A percentile compares a stretch with the other conserved stretches of the same genome.
Evolutionary conservation across 2,329 filamentous ascomycete species (phyloP).

Genomic region (Trichoderma breve): DNA sequence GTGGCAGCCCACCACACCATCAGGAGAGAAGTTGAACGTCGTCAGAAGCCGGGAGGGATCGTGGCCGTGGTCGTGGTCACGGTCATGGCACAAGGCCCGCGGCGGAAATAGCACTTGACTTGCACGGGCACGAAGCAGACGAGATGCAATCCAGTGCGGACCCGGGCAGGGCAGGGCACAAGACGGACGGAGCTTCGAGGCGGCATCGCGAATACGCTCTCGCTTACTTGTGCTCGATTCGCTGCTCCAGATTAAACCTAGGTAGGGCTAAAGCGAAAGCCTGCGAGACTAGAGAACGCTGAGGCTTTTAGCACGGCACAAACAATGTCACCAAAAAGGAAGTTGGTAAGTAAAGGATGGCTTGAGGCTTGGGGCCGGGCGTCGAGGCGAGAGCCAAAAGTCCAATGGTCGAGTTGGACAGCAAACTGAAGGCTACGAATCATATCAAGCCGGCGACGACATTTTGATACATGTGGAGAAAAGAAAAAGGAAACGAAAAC

Average conservation of each 20-base stretch:
- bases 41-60: not conserved
- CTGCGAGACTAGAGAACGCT: slow-evolving; percentile 4
- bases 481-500: not conserved
- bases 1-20: slow-evolving; percentile 15
- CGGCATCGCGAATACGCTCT: slow-evolving; percentile 1
- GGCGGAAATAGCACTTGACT: not conserved
- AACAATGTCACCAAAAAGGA: slow-evolving; percentile 14
- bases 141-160: not conserved
- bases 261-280: not conserved
- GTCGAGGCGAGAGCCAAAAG: not conserved
- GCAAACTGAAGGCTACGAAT: not conserved
- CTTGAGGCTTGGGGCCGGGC: slow-evolving; percentile 1
- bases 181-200: not conserved
- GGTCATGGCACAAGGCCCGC: not conserved
- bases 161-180: not conserved
- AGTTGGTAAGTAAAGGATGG: slow-evolving; percentile 7
- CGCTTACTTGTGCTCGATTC: not conserved
- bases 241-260: not conserved
- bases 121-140: not conserved
- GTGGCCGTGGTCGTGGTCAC: not conserved
- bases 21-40: slow-evolving; percentile 18
- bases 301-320: slow-evolving; percentile 14
- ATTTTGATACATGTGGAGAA: not conserved
- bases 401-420: not conserved
- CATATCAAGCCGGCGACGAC: not conserved